A percentile compares a stretch with the other conserved stretches of the same genome.
phyloP scores from a whole-genome alignment of 1,284 basidiomycete species.

The Trametes pubescens region DNA sequence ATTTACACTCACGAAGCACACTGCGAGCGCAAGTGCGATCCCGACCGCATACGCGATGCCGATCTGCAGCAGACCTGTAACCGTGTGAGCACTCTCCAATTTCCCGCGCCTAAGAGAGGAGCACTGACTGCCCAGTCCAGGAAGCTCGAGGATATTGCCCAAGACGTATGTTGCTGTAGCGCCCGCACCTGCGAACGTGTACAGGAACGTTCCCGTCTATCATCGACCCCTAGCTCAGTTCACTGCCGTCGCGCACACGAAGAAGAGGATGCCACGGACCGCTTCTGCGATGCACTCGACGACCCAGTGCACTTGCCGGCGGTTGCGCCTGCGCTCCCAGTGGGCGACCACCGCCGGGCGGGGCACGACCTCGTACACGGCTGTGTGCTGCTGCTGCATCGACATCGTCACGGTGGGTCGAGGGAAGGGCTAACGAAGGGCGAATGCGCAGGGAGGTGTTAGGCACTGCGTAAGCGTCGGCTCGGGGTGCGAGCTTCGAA shows the following conservation, averaged over 20 bases:
- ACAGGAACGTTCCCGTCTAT: slow-evolving; percentile 55
- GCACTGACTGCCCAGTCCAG: slow-evolving; percentile 59
- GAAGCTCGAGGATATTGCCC: slow-evolving; percentile 54
- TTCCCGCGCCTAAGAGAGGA: not conserved
- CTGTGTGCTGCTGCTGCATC: slow-evolving; percentile 16
- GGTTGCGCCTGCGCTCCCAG: slow-evolving; percentile 65
- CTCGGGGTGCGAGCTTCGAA: not conserved
- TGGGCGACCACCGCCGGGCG: slow-evolving; percentile 50
- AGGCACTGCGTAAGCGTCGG: slow-evolving; percentile 3
- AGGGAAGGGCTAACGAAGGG: not conserved
- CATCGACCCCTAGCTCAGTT: not conserved
- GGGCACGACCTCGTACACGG: slow-evolving; percentile 34
- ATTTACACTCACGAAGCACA: slow-evolving; percentile 28
- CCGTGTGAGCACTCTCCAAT: not conserved
- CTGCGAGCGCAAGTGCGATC: slow-evolving; percentile 63
- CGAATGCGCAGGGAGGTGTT: too few relatives aligned
- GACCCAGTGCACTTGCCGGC: slow-evolving; percentile 54
- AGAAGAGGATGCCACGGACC: slow-evolving; percentile 45
- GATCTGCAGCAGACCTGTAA: slow-evolving; percentile 63
- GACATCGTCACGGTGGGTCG: not conserved
- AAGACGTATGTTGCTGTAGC: slow-evolving; percentile 63
- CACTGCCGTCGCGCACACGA: not conserved
- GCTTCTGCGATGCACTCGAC: slow-evolving; percentile 68
- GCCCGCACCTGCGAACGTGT: slow-evolving; percentile 67
- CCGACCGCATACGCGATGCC: slow-evolving; percentile 72